Conservation (phyloP, 2,329 filamentous ascomycete species). For the Trichoderma atrobrunneum region DNA sequence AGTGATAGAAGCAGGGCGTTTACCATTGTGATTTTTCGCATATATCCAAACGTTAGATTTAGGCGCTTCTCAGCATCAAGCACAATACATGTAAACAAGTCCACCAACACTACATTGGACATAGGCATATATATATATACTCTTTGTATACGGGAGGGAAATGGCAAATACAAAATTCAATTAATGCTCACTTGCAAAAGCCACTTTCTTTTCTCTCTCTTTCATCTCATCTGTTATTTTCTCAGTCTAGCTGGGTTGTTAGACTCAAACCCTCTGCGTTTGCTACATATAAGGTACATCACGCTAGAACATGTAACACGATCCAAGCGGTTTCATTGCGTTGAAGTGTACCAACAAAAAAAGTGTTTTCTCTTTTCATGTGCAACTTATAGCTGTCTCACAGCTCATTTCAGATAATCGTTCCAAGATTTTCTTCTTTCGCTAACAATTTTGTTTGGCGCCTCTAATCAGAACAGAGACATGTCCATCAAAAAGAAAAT, state of each 20-base stretch:
- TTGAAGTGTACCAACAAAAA: neutral
- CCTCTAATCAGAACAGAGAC: neutral
- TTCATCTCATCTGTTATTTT: slow-evolving; percentile 5
- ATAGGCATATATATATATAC: neutral
- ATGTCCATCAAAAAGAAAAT: slow-evolving; percentile 25
- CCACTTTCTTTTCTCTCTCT: slow-evolving; percentile 4
- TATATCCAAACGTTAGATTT: slow-evolving; percentile 2
- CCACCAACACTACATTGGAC: neutral
- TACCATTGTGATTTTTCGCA: neutral
- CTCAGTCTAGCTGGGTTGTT: slow-evolving; percentile 25
- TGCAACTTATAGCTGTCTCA: slow-evolving; percentile 17
- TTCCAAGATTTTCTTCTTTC: neutral
- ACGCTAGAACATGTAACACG: slow-evolving; percentile 19
- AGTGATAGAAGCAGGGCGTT: slow-evolving; percentile 23
- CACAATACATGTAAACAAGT: neutral
- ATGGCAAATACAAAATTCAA: neutral
- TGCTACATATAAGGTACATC: slow-evolving; percentile 23
- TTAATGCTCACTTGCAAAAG: slow-evolving; percentile 20
- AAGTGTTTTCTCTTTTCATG: neutral
- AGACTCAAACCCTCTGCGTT: slow-evolving; percentile 23
- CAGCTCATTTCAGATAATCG: neutral
- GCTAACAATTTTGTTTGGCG: slow-evolving; percentile 1
- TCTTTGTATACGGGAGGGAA: neutral
- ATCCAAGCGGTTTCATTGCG: slow-evolving; percentile 21
- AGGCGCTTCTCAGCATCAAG: slow-evolving; percentile 3